Conservation (phyloP, 176 grass and related monocot species). For the bread wheat (Triticum aestivum) region DNA sequence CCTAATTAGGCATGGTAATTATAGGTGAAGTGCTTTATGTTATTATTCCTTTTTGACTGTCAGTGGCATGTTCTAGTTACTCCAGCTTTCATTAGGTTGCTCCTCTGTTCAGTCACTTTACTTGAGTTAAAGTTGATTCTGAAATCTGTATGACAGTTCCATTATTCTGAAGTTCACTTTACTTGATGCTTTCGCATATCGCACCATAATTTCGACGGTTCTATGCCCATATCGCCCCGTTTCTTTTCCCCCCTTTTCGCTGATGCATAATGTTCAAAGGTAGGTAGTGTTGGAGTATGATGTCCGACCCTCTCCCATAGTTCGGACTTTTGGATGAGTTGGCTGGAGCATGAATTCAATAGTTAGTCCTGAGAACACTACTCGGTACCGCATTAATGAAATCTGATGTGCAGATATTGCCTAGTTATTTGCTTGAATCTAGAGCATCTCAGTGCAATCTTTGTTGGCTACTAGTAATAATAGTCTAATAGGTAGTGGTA, state of each 20-base stretch:
- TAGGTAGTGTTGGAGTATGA: too few species aligned
- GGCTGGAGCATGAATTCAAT: too few species aligned
- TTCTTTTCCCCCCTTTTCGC: background rate
- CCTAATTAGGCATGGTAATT: background rate
- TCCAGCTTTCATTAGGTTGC: constrained; percentile 16
- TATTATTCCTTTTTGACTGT: background rate
- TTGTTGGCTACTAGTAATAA: background rate
- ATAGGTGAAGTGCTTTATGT: background rate
- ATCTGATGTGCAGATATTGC: background rate
- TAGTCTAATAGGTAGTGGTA: background rate
- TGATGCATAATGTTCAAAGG: background rate
- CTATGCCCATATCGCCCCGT: background rate
- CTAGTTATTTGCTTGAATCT: background rate
- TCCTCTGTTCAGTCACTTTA: background rate
- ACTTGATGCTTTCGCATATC: background rate
- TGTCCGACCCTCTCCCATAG: too few species aligned
- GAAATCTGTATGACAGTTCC: background rate
- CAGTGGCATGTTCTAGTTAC: background rate
- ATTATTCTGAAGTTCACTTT: background rate
- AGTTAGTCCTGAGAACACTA: background rate
- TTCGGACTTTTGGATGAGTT: too few species aligned
- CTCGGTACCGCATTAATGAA: background rate
- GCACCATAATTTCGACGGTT: background rate
- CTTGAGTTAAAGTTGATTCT: background rate
- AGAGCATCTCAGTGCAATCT: background rate